Evolutionary conservation across 2,329 filamentous ascomycete species (phyloP).

Genomic region (Lasiodiplodia sp.): DNA sequence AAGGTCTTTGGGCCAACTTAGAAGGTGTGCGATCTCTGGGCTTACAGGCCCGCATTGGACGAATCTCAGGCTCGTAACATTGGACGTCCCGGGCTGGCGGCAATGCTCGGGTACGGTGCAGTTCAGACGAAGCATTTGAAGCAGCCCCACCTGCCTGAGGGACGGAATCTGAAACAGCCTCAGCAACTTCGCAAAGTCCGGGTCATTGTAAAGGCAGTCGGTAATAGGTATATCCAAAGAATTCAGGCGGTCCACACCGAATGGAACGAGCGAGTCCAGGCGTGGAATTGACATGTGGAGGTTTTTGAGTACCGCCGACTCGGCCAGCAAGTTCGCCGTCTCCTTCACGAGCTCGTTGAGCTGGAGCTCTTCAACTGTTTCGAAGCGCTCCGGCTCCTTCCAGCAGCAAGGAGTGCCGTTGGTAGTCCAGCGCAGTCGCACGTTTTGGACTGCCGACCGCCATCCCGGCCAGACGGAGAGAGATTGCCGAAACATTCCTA

Average conservation of each 20-base stretch:
- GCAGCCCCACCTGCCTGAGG: neutral
- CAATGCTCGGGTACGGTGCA: neutral
- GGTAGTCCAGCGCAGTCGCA: constrained; percentile 6
- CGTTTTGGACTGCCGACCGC: neutral
- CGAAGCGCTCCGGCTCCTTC: constrained; percentile 1
- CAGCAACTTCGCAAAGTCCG: neutral
- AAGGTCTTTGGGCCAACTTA: constrained; percentile 1
- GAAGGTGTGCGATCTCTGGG: neutral
- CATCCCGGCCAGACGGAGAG: neutral
- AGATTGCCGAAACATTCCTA: neutral
- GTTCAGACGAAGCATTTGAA: constrained; percentile 6
- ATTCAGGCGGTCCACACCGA: neutral
- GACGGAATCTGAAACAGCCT: constrained; percentile 9
- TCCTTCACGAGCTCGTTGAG: constrained; percentile 1
- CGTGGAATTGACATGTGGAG: constrained; percentile 6
- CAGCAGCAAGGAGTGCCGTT: neutral
- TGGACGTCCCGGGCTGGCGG: neutral
- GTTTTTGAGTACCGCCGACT: neutral
- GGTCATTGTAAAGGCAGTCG: constrained; percentile 1
- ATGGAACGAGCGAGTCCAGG: constrained; percentile 4
- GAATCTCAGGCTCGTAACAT: neutral
- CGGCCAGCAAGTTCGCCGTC: constrained; percentile 8
- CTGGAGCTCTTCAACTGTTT: neutral
- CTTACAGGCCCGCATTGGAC: neutral
- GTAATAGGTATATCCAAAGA: constrained; percentile 11